A percentile compares a stretch with the other conserved stretches of the same genome.
phyloP scores from a whole-genome alignment of 1,284 basidiomycete species.

The Inonotus obliquus region DNA sequence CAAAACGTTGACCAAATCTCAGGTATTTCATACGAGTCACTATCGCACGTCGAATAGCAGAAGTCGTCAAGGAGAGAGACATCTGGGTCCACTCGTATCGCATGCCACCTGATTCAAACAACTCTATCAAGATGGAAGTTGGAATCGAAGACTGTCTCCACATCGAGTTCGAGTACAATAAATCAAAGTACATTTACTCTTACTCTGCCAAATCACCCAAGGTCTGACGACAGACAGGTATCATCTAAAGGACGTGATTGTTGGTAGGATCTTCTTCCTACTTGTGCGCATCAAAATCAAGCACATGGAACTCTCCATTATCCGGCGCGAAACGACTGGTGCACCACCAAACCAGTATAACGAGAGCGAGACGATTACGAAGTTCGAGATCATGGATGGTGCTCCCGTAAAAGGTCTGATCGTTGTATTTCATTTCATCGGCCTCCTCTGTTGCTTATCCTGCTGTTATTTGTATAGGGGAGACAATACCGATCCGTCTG shows the following conservation, averaged over 20 bases:
- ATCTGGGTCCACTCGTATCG: conserved; percentile 98
- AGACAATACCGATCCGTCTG: conserved; percentile 96
- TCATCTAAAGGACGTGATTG: conserved; percentile 98
- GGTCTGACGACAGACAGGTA: conserved; percentile 54
- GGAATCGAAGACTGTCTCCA: conserved; percentile 98
- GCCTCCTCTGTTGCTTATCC: background rate
- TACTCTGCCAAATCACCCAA: background rate
- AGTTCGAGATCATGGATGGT: conserved; percentile 99
- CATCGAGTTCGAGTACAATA: conserved; percentile 99
- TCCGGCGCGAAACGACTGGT: conserved; percentile 94
- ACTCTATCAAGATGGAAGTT: conserved; percentile 99
- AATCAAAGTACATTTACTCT: conserved; percentile 75
- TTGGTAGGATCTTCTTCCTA: conserved; percentile 98
- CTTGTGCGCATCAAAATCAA: conserved; percentile 99
- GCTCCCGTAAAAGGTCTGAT: conserved; percentile 82
- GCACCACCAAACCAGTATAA: conserved; percentile 97
- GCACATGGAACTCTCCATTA: conserved; percentile 99
- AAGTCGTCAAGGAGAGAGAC: conserved; percentile 89
- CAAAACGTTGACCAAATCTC: conserved; percentile 6
- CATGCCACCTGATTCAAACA: conserved; percentile 97
- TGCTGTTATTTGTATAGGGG: conserved; percentile 47
- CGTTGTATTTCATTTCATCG: background rate
- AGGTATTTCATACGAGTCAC: conserved; percentile 95
- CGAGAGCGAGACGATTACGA: conserved; percentile 98
- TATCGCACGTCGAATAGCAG: conserved; percentile 87